A percentile compares a stretch with the other conserved stretches of the same genome.
Conservation (phyloP, 2,329 filamentous ascomycete species). For the Xylaria arbuscula region DNA sequence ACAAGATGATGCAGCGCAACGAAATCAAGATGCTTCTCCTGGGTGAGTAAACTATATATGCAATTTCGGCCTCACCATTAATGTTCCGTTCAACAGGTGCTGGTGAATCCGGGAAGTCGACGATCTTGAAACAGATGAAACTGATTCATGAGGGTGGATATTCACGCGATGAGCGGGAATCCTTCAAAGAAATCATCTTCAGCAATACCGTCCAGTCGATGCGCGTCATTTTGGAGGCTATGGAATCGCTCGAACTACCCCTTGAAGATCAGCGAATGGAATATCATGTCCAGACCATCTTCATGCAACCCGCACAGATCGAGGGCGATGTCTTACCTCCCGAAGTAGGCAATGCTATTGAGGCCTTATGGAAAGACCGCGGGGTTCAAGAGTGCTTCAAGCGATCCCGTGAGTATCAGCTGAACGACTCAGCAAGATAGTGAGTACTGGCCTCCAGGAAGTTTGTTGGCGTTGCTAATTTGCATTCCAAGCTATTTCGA, state of each 20-base stretch:
- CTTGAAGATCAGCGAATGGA: constrained; percentile 93
- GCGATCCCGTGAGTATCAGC: constrained; percentile 92
- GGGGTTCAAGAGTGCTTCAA: constrained; percentile 97
- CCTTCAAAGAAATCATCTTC: constrained; percentile 78
- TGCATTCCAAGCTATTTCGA: constrained; percentile 81
- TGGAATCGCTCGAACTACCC: constrained; percentile 79
- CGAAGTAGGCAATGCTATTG: constrained; percentile 92
- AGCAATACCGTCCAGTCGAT: constrained; percentile 77
- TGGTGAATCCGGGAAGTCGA: constrained; percentile 97
- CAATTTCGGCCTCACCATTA: neutral
- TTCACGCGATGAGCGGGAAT: constrained; percentile 84
- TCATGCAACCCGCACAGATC: constrained; percentile 97
- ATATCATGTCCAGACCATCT: constrained; percentile 98
- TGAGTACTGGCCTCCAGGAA: constrained; percentile 61
- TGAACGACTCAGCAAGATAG: constrained; percentile 98
- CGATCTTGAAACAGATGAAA: constrained; percentile 98
- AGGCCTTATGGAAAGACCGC: constrained; percentile 90
- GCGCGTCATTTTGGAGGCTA: constrained; percentile 75
- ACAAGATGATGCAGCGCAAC: constrained; percentile 98
- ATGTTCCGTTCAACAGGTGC: constrained; percentile 70
- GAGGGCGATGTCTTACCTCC: constrained; percentile 94
- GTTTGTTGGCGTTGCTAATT: constrained; percentile 7
- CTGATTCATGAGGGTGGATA: constrained; percentile 99
- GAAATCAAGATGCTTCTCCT: constrained; percentile 99
- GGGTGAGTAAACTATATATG: constrained; percentile 69